These are phyloP conservation scores for Fusarium avenaceum DNA, from an alignment of 2,329 filamentous ascomycete genomes.

Conservation along the genomic window DNA sequence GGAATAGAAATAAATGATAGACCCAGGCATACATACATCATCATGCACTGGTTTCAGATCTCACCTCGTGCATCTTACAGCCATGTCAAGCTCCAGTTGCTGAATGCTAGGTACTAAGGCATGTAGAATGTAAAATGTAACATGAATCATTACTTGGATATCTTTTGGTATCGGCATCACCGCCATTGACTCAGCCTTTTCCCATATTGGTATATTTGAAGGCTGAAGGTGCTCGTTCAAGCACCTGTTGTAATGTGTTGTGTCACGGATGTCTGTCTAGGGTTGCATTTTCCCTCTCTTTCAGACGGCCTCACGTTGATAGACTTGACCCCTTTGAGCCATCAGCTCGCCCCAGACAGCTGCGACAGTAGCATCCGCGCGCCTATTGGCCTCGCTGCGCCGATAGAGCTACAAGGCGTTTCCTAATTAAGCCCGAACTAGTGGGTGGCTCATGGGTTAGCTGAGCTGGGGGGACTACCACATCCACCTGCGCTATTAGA, in stretches of 20 bases:
- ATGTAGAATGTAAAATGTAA: neutral
- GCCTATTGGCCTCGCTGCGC: conserved; percentile 48
- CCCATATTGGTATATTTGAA: neutral
- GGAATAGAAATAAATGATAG: conserved; percentile 3
- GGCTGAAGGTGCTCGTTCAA: neutral
- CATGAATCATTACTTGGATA: conserved; percentile 23
- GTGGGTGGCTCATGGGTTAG: conserved; percentile 47
- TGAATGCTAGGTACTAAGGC: neutral
- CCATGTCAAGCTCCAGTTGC: neutral
- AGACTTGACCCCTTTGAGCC: conserved; percentile 44
- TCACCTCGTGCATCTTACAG: conserved; percentile 16
- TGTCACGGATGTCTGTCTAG: conserved; percentile 18
- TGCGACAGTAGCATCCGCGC: conserved; percentile 45
- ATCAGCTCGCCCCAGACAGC: conserved; percentile 48
- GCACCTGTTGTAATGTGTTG: conserved; percentile 6
- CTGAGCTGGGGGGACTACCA: conserved; percentile 40
- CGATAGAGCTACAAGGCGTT: conserved; percentile 38
- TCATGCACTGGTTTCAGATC: conserved; percentile 26
- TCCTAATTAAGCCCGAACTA: conserved; percentile 45
- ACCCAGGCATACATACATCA: neutral
- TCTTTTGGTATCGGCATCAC: conserved; percentile 35
- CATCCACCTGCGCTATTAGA: conserved; percentile 38
- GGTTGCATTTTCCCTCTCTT: conserved; percentile 35
- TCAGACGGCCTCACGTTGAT: conserved; percentile 44
- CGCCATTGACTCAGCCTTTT: conserved; percentile 39